Evolutionary conservation across 2,329 filamentous ascomycete genomes (phyloP), one percentile per base, ranked within the genome.

Genomic region (Epichloe scottii): DNA sequence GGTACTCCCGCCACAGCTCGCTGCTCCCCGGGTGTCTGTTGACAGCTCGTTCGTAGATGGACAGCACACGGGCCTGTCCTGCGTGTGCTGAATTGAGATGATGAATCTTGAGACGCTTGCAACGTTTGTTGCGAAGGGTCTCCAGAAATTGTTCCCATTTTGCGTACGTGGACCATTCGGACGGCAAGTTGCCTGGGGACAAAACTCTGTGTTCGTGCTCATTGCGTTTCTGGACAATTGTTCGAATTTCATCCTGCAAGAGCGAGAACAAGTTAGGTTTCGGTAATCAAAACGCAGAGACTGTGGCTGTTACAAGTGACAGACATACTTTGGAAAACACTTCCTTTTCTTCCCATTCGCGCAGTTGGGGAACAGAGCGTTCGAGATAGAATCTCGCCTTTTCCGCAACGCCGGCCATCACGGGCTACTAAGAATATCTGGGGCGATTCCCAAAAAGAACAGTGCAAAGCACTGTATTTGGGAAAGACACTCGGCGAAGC

Each of bases 361-460:
- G 88, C 52, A 98, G 78, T 67, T 97, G 90, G 15, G 90, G 89
- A 42, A 96, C 87, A 2, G 87, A 85, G 59, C 91, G 85, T 72
- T 98, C 93, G 57, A 97, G 79, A 68, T 87, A 96, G 70, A 91
- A 97, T 53, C 91, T 87, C 51, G 91, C 93, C 70, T 96, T 97
- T 63, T 97, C 93, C 56, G 87, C 85, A 53, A 93, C 84, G 41
- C 82, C 85, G 1, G 89, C 80, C 89, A 95, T 95, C 53, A 48
- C 21, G n/a, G 5, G 11, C 34, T 11, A 8, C 30, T 30, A 10
- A 21, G 11, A n/a, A 38, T 6, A n/a, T 14, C 35, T n/a, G 15
- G 15, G 35, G 7, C 35, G 14, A 14, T n/a, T 3, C 14, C 12
- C 14, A 6, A 37, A 7, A 44, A 23, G 7, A n/a, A n/a, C 3